Evolutionary conservation across 2,329 filamentous ascomycete species (phyloP), one percentile per base, ranked within the genome.

Genomic region (Fusarium buxicola): DNA sequence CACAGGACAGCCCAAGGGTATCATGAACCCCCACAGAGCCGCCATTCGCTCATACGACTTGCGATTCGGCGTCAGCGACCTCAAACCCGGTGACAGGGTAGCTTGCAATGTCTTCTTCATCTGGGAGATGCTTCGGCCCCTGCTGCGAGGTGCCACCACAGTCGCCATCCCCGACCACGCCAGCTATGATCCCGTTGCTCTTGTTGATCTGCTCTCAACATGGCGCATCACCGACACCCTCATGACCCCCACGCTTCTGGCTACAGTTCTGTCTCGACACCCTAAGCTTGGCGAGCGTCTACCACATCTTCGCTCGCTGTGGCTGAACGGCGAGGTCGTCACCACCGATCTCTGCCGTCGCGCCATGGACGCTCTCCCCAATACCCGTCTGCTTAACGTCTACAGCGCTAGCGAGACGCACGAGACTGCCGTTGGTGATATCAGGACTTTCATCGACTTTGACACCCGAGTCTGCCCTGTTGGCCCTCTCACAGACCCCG

Each of bases 91-190:
- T 13, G 91, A 93, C 66, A 85, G 91, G 7, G 90, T 94, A 10
- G 91, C 91, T n/a, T 94, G 91, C 78, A 94, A 94, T 79, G 91
- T 94, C 57, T 94, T 94, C 75, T 94, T 94, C 72, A 83, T 94
- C 41, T 94, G 91, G 91, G 91, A 94, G 74, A 93, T 94, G 54
- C 75, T 94, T 51, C 89, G 91, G 6, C 91, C 91, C 8, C 80
- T 94, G 39, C 73, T 94, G 51, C 85, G 91, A 51, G 91, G 91
- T 66, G 91, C 90, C 3, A 92, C 91, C 0, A 89, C 92, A 5
- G 84, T 93, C 18, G 85, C 89, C 4, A 86, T 94, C 13, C 89
- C 91, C 2, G 91, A 94, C 67, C 86, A 91, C 66, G 84, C 83
- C 31, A 93, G 90, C 76, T 94, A 93, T 69, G 91, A 94, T 64